phyloP scores from a whole-genome alignment of 2,329 filamentous ascomycete genomes.

The Fusarium duplospermum region DNA sequence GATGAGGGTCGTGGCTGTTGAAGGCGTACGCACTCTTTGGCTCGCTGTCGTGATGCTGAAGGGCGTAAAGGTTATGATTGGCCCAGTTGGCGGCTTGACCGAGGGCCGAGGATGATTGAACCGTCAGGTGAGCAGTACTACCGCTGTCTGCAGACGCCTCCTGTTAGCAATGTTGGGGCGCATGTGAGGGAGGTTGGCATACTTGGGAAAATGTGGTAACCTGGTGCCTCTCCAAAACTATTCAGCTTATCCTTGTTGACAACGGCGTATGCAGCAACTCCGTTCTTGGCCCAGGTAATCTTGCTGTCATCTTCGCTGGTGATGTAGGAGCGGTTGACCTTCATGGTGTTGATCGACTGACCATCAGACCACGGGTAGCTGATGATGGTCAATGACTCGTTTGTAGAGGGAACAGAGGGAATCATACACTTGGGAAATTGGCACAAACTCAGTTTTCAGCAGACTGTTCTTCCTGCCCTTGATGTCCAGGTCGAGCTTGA shows the following conservation, averaged over 20 bases:
- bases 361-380: conserved; percentile 60
- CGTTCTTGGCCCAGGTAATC: conserved; percentile 62
- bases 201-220: conserved; percentile 48
- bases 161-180: neutral
- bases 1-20: conserved; percentile 57
- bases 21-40: conserved; percentile 57
- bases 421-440: conserved; percentile 11
- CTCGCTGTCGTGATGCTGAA: conserved; percentile 64
- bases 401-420: accelerated
- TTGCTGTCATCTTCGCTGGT: conserved; percentile 56
- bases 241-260: conserved; percentile 63
- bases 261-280: conserved; percentile 59
- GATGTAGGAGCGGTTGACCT: conserved; percentile 56
- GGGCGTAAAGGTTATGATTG: conserved; percentile 62
- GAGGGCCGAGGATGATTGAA: conserved; percentile 59
- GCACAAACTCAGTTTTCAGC: conserved; percentile 49
- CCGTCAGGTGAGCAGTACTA: conserved; percentile 55
- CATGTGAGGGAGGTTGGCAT: neutral
- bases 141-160: conserved; percentile 12
- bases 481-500: conserved; percentile 66
- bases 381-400: neutral
- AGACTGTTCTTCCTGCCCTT: conserved; percentile 60
- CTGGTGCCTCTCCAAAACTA: conserved; percentile 62
- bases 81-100: conserved; percentile 61
- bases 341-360: conserved; percentile 63